phyloP scores from a whole-genome alignment of 1,284 basidiomycete genomes.

The Mycosarcoma mackinlayi region DNA sequence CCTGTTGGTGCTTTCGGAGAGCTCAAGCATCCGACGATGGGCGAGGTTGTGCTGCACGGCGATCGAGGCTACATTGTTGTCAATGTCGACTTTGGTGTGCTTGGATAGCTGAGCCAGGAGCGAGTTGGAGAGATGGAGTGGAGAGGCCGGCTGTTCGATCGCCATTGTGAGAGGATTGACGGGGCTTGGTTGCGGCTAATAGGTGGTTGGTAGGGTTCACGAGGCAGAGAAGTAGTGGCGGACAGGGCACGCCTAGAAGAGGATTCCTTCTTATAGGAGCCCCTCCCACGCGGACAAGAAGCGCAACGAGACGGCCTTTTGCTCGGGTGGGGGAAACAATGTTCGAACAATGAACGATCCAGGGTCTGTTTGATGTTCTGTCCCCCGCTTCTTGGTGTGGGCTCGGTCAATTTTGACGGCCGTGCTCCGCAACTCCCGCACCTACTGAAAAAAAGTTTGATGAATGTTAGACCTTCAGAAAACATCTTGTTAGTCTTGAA shows the following conservation, averaged over 20 bases:
- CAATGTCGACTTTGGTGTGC: conserved; percentile 22
- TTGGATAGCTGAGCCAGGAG: conserved; percentile 17
- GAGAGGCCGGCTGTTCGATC: background rate
- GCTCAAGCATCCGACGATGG: conserved; percentile 27
- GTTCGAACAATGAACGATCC: too few relatives aligned
- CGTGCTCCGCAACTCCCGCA: conserved; percentile 1
- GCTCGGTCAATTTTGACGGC: conserved; percentile 9
- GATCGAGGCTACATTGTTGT: conserved; percentile 31
- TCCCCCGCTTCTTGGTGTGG: background rate
- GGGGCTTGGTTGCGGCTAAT: too few relatives aligned
- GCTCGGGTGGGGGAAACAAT: too few relatives aligned
- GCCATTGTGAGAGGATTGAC: conserved; percentile 7
- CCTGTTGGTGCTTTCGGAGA: background rate
- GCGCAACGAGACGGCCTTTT: too few relatives aligned
- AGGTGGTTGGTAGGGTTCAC: too few relatives aligned
- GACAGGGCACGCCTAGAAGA: too few relatives aligned
- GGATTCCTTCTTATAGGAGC: background rate
- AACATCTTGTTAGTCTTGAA: background rate
- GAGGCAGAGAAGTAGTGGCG: too few relatives aligned
- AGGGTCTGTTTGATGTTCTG: background rate
- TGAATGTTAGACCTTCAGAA: background rate
- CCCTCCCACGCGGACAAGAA: conserved; percentile 8
- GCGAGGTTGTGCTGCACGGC: conserved; percentile 29
- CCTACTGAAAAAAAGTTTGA: too few relatives aligned
- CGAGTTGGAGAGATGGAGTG: conserved; percentile 25